Percentiles rank a stretch among this genome's conserved stretches.
Evolutionary conservation across 1,284 basidiomycete species (phyloP).

Genomic region (Anthracocystis walkeri): DNA sequence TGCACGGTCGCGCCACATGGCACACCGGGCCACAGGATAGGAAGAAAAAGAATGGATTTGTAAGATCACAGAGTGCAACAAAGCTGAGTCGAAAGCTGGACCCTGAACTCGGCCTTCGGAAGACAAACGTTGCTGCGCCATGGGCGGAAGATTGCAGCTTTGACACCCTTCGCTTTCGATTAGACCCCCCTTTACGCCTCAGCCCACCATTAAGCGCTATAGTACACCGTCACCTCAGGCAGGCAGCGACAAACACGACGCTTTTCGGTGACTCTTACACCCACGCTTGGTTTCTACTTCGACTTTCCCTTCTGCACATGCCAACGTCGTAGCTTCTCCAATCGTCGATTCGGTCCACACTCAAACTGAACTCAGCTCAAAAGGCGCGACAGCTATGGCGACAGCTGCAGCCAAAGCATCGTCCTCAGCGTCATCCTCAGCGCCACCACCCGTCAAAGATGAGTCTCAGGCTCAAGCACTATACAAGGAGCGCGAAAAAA

Average conservation of each 20-base stretch:
- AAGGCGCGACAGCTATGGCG: conserved; percentile 1
- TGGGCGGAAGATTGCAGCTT: conserved; percentile 1
- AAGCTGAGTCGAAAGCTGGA: not conserved
- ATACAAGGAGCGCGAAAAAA: conserved; percentile 55
- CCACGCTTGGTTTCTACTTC: not conserved
- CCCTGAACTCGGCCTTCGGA: conserved; percentile 1
- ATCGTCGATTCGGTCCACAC: not conserved
- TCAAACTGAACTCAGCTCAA: too few relatives aligned
- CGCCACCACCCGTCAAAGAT: conserved; percentile 27
- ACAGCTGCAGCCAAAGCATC: conserved; percentile 1
- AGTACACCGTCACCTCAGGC: not conserved
- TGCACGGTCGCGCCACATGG: too few relatives aligned
- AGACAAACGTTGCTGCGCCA: not conserved
- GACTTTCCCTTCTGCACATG: conserved; percentile 6
- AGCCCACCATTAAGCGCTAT: not conserved
- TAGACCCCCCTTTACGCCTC: not conserved
- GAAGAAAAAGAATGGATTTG: not conserved
- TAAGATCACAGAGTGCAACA: not conserved
- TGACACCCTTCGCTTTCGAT: conserved; percentile 1
- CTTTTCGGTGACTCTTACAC: not conserved
- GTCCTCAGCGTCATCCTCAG: conserved; percentile 13
- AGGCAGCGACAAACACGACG: not conserved
- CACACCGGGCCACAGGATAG: too few relatives aligned
- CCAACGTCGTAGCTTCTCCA: not conserved
- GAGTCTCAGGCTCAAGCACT: conserved; percentile 29